Evolutionary conservation across 1,284 basidiomycete species (phyloP).

Genomic region (Cystobasidium pallidum): DNA sequence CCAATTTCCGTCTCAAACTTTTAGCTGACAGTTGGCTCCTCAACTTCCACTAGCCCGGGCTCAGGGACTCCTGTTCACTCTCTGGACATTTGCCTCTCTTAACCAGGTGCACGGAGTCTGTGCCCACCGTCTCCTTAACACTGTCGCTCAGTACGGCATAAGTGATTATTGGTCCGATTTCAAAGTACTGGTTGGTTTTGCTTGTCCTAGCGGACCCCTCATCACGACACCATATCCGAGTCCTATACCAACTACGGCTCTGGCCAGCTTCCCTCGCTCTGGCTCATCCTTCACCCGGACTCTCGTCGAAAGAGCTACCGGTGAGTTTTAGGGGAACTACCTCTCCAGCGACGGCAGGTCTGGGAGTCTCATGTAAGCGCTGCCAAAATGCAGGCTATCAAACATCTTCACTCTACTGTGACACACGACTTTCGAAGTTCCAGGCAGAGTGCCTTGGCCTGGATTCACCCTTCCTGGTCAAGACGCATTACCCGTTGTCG

Average conservation of each 20-base stretch:
- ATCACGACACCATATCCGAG: constrained; percentile 3
- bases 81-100: too few relatives aligned
- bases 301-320: constrained; percentile 20
- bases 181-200: neutral
- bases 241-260: constrained; percentile 8
- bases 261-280: constrained; percentile 31
- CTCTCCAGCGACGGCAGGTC: too few relatives aligned
- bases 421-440: constrained; percentile 47
- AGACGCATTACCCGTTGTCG: constrained; percentile 17
- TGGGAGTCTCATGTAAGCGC: neutral
- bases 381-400: constrained; percentile 45
- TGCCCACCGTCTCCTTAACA: too few relatives aligned
- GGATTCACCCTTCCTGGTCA: constrained; percentile 46
- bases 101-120: too few relatives aligned
- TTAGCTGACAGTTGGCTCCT: too few relatives aligned
- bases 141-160: neutral
- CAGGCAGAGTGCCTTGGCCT: constrained; percentile 48
- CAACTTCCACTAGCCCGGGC: too few relatives aligned
- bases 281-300: constrained; percentile 31
- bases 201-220: neutral
- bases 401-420: constrained; percentile 49
- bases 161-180: neutral
- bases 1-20: too few relatives aligned
- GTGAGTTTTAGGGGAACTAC: too few relatives aligned
- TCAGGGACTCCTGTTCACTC: too few relatives aligned